Percentiles rank a stretch among this genome's conserved stretches.
Evolutionary conservation across 495 filamentous ascomycete genomes (phyloP).

Genomic region (Friedmanniomyces simplex): DNA sequence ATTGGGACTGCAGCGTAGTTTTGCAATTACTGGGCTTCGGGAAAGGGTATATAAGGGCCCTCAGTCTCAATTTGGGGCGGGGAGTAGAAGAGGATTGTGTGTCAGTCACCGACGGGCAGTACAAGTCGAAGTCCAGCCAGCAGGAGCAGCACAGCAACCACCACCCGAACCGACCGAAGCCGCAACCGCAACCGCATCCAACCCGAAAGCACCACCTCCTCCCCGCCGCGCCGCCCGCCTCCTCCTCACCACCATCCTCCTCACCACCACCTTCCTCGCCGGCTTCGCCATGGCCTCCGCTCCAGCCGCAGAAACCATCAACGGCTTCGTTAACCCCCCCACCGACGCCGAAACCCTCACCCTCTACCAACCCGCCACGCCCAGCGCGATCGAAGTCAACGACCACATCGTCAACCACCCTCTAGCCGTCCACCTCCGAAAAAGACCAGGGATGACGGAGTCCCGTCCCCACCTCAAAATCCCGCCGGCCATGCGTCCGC

Average conservation of each 20-base stretch:
- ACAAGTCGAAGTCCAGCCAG: background rate
- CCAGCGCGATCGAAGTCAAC: conserved; percentile 53
- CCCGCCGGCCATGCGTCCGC: conserved; percentile 49
- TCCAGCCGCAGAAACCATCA: conserved; percentile 37
- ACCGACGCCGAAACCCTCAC: conserved; percentile 63
- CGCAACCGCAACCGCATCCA: background rate
- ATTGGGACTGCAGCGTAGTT: conserved; percentile 1
- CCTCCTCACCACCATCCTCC: conserved; percentile 17
- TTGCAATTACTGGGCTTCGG: background rate
- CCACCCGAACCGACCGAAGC: background rate
- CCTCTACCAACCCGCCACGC: conserved; percentile 54
- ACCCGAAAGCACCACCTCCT: conserved; percentile 2
- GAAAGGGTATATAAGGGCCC: background rate
- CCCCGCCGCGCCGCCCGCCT: conserved; percentile 6
- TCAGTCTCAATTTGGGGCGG: background rate
- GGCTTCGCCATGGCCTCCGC: conserved; percentile 46
- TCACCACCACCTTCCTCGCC: conserved; percentile 38
- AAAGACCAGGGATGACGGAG: conserved; percentile 57
- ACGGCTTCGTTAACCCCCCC: conserved; percentile 34
- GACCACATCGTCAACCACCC: conserved; percentile 66
- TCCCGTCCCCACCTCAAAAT: conserved; percentile 82
- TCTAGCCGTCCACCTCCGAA: conserved; percentile 53
- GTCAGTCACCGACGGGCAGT: background rate
- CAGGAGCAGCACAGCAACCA: background rate
- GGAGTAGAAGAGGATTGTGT: background rate